phyloP scores from a whole-genome alignment of 1,284 basidiomycete genomes.

The Ustilago hordei region DNA sequence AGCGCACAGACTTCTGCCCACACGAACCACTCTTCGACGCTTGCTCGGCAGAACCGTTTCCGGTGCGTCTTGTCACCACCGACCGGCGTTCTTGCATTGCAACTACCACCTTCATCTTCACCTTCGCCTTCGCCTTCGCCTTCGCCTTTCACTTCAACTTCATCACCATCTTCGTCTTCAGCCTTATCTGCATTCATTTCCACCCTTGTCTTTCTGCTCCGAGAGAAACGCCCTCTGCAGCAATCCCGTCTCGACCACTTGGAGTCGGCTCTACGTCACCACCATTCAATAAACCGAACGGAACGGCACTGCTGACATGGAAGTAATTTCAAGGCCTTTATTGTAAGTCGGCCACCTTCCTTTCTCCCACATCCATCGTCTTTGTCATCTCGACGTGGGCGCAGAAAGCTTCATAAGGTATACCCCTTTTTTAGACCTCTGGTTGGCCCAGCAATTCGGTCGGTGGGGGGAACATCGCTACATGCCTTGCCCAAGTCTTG shows the following conservation, averaged over 20 bases:
- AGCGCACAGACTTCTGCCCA: constrained; percentile 4
- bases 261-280: background rate
- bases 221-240: background rate
- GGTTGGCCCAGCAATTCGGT: constrained; percentile 39
- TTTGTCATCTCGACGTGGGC: constrained; percentile 15
- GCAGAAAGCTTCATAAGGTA: constrained; percentile 3
- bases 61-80: constrained; percentile 5
- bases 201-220: background rate
- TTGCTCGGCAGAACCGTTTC: background rate
- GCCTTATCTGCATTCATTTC: background rate
- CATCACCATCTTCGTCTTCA: background rate
- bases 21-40: background rate
- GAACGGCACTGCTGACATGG: constrained; percentile 28
- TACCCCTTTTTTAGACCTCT: background rate
- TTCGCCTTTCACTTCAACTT: background rate
- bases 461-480: constrained; percentile 17
- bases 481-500: background rate
- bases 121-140: background rate
- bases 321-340: constrained; percentile 33
- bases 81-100: background rate
- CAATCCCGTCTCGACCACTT: background rate
- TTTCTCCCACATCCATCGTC: constrained; percentile 11
- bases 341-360: constrained; percentile 22
- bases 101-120: constrained; percentile 2
- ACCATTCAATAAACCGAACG: constrained; percentile 1